phyloP scores from a whole-genome alignment of 257 asterid species.

The Jacaranda copaia region DNA sequence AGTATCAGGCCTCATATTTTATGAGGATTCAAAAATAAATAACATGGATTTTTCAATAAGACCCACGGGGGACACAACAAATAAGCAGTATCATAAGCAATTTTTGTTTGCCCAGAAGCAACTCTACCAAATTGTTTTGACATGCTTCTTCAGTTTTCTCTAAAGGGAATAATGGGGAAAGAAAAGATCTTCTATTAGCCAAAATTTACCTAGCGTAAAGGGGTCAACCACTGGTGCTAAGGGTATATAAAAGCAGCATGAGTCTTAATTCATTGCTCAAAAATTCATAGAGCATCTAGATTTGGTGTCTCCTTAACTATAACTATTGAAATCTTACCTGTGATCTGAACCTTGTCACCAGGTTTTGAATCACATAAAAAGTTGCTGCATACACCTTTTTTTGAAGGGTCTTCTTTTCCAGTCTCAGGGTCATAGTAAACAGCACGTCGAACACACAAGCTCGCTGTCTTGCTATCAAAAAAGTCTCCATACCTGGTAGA shows the following conservation, averaged over 20 bases:
- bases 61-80: no score
- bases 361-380: conserved; percentile 89
- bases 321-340: conserved; percentile 54
- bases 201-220: no score
- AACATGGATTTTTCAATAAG: no score
- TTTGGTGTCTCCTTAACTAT: background rate
- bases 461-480: conserved; percentile 89
- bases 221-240: no score
- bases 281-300: background rate
- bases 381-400: conserved; percentile 90
- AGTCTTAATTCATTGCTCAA: background rate
- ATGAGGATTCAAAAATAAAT: no score
- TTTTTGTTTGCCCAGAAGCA: no score
- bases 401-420: conserved; percentile 90
- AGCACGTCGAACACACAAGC: conserved; percentile 93
- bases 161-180: no score
- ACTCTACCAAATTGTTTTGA: no score
- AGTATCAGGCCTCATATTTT: background rate
- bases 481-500: conserved; percentile 90
- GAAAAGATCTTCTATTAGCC: no score
- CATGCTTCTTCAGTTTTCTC: no score
- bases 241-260: no score
- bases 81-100: no score
- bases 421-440: conserved; percentile 92
- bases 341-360: conserved; percentile 83